Evolutionary conservation across 345 rosid species (phyloP).

Genomic region (Heritiera fomes): DNA sequence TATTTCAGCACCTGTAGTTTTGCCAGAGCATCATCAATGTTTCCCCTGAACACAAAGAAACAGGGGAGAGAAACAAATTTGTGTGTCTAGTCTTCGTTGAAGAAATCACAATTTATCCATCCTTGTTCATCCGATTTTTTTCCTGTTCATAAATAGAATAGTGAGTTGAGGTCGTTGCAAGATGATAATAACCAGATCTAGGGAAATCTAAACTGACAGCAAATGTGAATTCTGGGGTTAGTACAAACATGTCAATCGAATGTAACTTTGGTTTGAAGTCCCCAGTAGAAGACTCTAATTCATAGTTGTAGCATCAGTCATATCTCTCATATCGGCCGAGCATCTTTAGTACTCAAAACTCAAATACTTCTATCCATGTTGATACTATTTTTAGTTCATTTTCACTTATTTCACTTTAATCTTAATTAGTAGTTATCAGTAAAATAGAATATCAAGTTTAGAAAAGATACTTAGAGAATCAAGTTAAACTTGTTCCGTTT

Average conservation of each 20-base stretch:
- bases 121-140: slow-evolving; percentile 93
- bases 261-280: background rate
- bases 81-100: slow-evolving; percentile 95
- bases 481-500: background rate
- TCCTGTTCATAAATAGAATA: slow-evolving; percentile 48
- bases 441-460: background rate
- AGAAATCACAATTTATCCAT: slow-evolving; percentile 94
- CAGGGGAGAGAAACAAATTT: slow-evolving; percentile 46
- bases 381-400: background rate
- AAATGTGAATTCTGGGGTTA: background rate
- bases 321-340: background rate
- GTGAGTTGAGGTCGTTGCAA: background rate
- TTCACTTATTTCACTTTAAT: background rate
- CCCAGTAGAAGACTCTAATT: background rate
- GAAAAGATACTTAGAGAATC: background rate
- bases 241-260: background rate
- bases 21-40: slow-evolving; percentile 80
- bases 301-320: background rate
- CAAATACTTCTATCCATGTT: background rate
- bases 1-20: slow-evolving; percentile 72
- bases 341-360: background rate
- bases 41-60: slow-evolving; percentile 59
- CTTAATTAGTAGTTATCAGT: background rate
- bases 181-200: slow-evolving; percentile 11
- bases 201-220: slow-evolving; percentile 3